Base-by-base conservation (phyloP, 805 yeast species). In the Saccharomycopsis sp. region DNA sequence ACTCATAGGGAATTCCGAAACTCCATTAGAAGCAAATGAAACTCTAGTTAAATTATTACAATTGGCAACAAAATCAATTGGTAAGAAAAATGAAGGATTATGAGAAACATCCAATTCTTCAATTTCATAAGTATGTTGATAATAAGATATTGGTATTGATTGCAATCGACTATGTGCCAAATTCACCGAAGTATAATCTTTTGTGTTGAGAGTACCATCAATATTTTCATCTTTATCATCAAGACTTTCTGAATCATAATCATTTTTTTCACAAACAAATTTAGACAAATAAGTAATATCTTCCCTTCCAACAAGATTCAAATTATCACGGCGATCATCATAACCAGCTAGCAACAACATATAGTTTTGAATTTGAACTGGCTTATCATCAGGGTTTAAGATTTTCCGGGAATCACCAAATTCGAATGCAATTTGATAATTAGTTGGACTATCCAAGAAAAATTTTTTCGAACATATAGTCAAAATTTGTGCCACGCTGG, bases 251-350 rank as follows among this genome's bases (percentile, higher is more conserved):
- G 73, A 77, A 40, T 83, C 71, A 28, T 83, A 66, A 16, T 75
- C 73, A 28, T 79, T 75, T 38, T 75, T 76, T 50, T 79, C 81
- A 41, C 85, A 73, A 24, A 81, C 79, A 59, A 89, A 87, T 53
- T 86, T 84, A 63, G 88, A 85, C 35, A 89, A 68, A 56, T 79
- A 86, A 40, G 88, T 79, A 50, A 88, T 62, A 61, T 89, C 97
- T 45, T 84, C 88, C 49, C 94, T 71, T 26, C 95, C 96, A 48
- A 88, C 71, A 41, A 79, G 83, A 51, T 79, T 81, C 41, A 87
- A 64, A 42, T 80, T 78, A 58, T 89, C 96, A n/a, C 75, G 69
- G 39, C 80, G 84, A 3, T 75, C 72, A 34, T 44, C 51, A 56
- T 83, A 89, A 4, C 97, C 97, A 56, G 85, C 81, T 33, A 85